phyloP scores from a whole-genome alignment of 805 yeast species.

The Schizosaccharomyces osmophilus region DNA sequence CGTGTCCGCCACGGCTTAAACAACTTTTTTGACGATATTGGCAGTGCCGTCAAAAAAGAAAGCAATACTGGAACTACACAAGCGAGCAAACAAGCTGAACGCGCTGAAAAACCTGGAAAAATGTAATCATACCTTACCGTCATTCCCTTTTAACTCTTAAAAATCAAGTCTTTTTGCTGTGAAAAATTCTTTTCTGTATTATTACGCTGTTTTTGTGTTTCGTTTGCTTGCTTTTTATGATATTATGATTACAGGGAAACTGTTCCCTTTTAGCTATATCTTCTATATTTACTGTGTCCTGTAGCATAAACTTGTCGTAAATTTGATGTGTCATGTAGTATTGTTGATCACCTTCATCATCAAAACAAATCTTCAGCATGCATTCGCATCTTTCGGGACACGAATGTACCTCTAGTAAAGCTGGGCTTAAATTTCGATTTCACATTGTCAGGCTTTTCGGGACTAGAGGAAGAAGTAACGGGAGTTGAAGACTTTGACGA shows the following conservation, averaged over 20 bases:
- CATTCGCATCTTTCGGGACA: not conserved
- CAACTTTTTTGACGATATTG: not conserved
- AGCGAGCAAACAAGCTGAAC: not conserved
- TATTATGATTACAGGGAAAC: too few species aligned
- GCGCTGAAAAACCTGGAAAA: not conserved
- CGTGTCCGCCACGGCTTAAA: not conserved
- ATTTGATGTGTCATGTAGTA: not conserved
- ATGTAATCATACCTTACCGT: not conserved
- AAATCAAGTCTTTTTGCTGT: too few species aligned
- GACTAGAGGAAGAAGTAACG: not conserved
- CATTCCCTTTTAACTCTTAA: too few species aligned
- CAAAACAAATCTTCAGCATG: not conserved
- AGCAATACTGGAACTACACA: not conserved
- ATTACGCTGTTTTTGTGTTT: too few species aligned
- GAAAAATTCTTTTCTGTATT: too few species aligned
- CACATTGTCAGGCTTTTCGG: not conserved
- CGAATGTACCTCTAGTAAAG: not conserved
- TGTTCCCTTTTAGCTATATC: too few species aligned
- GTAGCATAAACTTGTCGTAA: too few species aligned
- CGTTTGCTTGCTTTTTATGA: too few species aligned
- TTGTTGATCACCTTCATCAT: not conserved
- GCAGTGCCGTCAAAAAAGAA: not conserved
- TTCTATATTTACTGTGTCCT: too few species aligned
- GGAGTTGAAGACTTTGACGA: too few species aligned
- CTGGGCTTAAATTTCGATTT: not conserved